A percentile compares a stretch with the other conserved stretches of the same genome.
Conservation (phyloP, 257 asterid genomes). For the Ajuga chamaepitys region DNA sequence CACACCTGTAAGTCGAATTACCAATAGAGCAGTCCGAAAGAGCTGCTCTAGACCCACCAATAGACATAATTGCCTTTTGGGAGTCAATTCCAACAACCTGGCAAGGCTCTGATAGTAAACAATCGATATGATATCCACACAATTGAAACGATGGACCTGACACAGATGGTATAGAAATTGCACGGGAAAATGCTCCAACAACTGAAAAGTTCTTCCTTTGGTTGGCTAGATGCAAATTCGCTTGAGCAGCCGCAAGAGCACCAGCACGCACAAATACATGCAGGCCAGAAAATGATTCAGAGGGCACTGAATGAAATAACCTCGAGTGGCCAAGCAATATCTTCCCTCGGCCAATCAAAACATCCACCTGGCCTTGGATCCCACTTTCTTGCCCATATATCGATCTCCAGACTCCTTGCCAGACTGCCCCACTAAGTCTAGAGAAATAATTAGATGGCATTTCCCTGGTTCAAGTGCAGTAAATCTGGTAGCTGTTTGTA, state of each 20-base stretch:
- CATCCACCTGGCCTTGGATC: constrained; percentile 36
- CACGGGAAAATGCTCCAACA: constrained; percentile 61
- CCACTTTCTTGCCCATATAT: constrained; percentile 36
- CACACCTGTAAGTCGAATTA: constrained; percentile 30
- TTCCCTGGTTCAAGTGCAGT: constrained; percentile 22
- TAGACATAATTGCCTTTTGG: constrained; percentile 48
- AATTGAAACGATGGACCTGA: constrained; percentile 69
- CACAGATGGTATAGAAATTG: constrained; percentile 70
- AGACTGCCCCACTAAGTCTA: constrained; percentile 39
- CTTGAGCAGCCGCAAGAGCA: constrained; percentile 61
- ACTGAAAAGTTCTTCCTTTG: constrained; percentile 55
- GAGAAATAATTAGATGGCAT: constrained; percentile 72
- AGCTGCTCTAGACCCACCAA: constrained; percentile 38
- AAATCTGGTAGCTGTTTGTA: constrained; percentile 20
- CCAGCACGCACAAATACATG: constrained; percentile 50
- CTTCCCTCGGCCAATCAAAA: constrained; percentile 42
- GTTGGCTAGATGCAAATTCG: constrained; percentile 47
- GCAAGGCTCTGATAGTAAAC: constrained; percentile 34
- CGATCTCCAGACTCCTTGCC: constrained; percentile 44
- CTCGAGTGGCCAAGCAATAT: constrained; percentile 36
- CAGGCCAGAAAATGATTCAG: constrained; percentile 30
- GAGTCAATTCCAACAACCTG: constrained; percentile 21
- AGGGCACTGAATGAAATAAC: constrained; percentile 32
- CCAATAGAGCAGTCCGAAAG: constrained; percentile 26
- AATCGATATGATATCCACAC: constrained; percentile 61